Percentiles rank a stretch among this genome's conserved stretches.
Conservation (phyloP, 1,284 basidiomycete genomes). For the Irpex sp. region DNA sequence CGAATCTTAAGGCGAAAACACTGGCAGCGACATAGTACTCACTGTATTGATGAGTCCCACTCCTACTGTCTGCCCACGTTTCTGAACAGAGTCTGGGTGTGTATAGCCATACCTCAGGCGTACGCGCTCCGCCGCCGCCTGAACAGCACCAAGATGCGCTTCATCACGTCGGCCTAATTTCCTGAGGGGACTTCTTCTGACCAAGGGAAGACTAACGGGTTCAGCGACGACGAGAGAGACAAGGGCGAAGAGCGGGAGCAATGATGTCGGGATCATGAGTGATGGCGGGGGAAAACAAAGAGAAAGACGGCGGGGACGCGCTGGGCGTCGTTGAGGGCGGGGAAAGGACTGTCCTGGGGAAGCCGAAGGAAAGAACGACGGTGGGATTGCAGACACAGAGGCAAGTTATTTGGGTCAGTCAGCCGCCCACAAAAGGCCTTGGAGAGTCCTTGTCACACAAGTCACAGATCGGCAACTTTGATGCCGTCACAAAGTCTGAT, state of each 20-base stretch:
- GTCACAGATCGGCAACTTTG: background rate
- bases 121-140: conserved; percentile 13
- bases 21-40: conserved; percentile 2
- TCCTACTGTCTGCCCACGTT: conserved; percentile 18
- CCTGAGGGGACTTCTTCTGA: conserved; percentile 10
- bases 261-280: conserved; percentile 14
- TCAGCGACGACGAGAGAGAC: conserved; percentile 19
- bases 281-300: background rate
- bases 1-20: background rate
- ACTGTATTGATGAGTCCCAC: conserved; percentile 20
- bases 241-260: conserved; percentile 17
- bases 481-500: background rate
- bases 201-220: conserved; percentile 18
- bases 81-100: conserved; percentile 3
- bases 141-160: conserved; percentile 7
- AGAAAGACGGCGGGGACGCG: conserved; percentile 8
- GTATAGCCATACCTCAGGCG: conserved; percentile 17
- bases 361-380: conserved; percentile 5
- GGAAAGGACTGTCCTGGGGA: background rate
- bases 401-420: conserved; percentile 3
- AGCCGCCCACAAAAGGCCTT: conserved; percentile 1
- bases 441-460: background rate
- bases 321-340: conserved; percentile 13
- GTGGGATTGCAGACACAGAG: conserved; percentile 1
- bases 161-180: conserved; percentile 1